Percentiles rank a stretch among this genome's conserved stretches.
These are phyloP conservation scores for Cercospora zeae-maydis DNA, from an alignment of 2,329 filamentous ascomycete genomes.

Conservation along the genomic window DNA sequence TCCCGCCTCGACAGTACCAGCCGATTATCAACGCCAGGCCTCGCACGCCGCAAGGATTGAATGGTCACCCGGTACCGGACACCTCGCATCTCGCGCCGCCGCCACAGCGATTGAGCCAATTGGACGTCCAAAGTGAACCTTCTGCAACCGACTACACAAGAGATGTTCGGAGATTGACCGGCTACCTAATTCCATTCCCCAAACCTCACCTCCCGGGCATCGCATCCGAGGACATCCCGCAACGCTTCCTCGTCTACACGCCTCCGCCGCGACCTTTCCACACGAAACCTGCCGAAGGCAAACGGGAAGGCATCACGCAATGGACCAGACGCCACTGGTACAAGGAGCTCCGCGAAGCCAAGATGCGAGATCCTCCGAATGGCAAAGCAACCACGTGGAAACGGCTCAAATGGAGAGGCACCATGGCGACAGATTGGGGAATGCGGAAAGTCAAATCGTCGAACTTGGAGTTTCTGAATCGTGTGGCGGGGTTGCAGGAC, in stretches of 20 bases:
- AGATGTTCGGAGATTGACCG: conserved; percentile 43
- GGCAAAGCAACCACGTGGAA: conserved; percentile 41
- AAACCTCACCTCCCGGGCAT: conserved; percentile 36
- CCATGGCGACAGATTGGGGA: conserved; percentile 41
- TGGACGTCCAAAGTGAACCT: background rate
- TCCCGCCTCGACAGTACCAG: conserved; percentile 7
- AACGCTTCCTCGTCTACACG: conserved; percentile 46
- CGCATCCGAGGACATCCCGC: conserved; percentile 34
- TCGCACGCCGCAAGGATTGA: conserved; percentile 2
- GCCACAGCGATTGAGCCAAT: conserved; percentile 2
- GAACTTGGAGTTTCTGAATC: conserved; percentile 46
- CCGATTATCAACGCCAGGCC: conserved; percentile 1
- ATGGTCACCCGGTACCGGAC: conserved; percentile 2
- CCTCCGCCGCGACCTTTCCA: conserved; percentile 43
- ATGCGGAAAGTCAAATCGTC: conserved; percentile 42
- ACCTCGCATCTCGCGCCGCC: conserved; percentile 1
- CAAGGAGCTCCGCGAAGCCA: conserved; percentile 45
- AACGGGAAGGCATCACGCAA: conserved; percentile 42
- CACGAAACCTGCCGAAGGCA: conserved; percentile 39
- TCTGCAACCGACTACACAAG: conserved; percentile 41
- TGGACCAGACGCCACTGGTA: conserved; percentile 48
- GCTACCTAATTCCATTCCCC: conserved; percentile 46
- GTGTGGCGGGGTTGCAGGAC: conserved; percentile 31
- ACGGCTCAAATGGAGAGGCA: conserved; percentile 43
- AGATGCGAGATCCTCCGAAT: conserved; percentile 34